phyloP scores from a whole-genome alignment of 2,329 filamentous ascomycete species.

The Hypoxylon sp. region DNA sequence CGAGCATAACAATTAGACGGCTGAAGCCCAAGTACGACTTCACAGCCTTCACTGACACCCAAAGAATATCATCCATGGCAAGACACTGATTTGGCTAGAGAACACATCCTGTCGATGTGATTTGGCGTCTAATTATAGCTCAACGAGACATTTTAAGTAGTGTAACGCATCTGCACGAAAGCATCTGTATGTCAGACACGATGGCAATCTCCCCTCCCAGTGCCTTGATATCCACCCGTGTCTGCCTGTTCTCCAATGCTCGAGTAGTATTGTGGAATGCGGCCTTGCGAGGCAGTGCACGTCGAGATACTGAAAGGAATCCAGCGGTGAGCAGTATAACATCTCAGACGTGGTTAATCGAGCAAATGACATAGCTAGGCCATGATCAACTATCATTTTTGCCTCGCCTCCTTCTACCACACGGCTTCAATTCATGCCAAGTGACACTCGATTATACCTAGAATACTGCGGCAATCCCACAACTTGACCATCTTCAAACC shows the following conservation, averaged over 20 bases:
- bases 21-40: slow-evolving; percentile 28
- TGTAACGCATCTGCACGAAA: slow-evolving; percentile 38
- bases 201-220: slow-evolving; percentile 23
- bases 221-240: slow-evolving; percentile 9
- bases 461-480: slow-evolving; percentile 40
- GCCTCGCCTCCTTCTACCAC: slow-evolving; percentile 5
- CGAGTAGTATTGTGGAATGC: slow-evolving; percentile 32
- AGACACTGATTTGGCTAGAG: slow-evolving; percentile 22
- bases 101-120: slow-evolving; percentile 25
- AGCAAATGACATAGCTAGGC: slow-evolving; percentile 11
- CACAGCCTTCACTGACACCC: slow-evolving; percentile 34
- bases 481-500: slow-evolving; percentile 41
- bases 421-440: slow-evolving; percentile 23
- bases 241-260: slow-evolving; percentile 17
- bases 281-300: slow-evolving; percentile 33
- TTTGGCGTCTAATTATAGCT: slow-evolving; percentile 42
- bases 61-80: slow-evolving; percentile 27
- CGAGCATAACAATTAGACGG: slow-evolving; percentile 3
- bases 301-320: slow-evolving; percentile 21
- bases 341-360: slow-evolving; percentile 11
- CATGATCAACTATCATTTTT: background rate
- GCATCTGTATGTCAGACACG: slow-evolving; percentile 35
- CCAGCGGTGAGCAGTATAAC: slow-evolving; percentile 35
- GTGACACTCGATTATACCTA: slow-evolving; percentile 43
- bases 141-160: slow-evolving; percentile 35